phyloP scores from a whole-genome alignment of 371 early-diverging fungal species.

The Mortierella sp. region DNA sequence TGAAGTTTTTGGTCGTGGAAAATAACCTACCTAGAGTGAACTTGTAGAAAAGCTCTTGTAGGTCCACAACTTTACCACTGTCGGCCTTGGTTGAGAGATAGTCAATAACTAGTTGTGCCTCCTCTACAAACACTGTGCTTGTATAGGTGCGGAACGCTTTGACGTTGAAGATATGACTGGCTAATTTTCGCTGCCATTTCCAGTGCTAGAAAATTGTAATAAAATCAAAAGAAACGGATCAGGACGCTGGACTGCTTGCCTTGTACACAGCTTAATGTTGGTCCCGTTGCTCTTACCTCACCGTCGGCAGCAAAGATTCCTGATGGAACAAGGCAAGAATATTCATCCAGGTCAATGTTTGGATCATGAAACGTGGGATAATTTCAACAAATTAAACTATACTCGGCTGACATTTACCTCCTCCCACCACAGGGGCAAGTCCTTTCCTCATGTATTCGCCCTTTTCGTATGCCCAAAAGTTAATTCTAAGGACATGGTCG shows the following conservation, averaged over 20 bases:
- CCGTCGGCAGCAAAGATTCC: conserved; percentile 84
- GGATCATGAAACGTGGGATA: no score
- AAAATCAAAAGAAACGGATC: not conserved
- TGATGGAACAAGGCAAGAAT: not conserved
- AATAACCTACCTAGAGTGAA: conserved; percentile 51
- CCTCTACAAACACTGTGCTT: conserved; percentile 61
- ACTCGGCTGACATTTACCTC: conserved; percentile 15
- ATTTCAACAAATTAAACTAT: not conserved
- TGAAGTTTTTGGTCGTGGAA: not conserved
- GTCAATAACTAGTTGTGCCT: conserved; percentile 47
- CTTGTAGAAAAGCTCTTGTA: conserved; percentile 61
- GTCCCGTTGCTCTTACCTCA: conserved; percentile 24
- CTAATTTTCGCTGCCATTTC: conserved; percentile 76
- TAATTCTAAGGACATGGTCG: conserved; percentile 38
- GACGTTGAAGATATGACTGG: conserved; percentile 78
- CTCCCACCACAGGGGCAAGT: conserved; percentile 29
- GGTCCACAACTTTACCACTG: conserved; percentile 55
- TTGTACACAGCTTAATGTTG: not conserved
- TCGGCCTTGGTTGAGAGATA: conserved; percentile 57
- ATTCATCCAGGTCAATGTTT: no score
- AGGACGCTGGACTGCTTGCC: not conserved
- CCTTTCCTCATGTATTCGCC: conserved; percentile 22
- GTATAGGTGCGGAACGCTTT: conserved; percentile 70
- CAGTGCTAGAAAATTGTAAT: conserved; percentile 59
- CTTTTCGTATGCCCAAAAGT: conserved; percentile 52